phyloP scores from a whole-genome alignment of 2,329 filamentous ascomycete species.

The Leptographium flavum region DNA sequence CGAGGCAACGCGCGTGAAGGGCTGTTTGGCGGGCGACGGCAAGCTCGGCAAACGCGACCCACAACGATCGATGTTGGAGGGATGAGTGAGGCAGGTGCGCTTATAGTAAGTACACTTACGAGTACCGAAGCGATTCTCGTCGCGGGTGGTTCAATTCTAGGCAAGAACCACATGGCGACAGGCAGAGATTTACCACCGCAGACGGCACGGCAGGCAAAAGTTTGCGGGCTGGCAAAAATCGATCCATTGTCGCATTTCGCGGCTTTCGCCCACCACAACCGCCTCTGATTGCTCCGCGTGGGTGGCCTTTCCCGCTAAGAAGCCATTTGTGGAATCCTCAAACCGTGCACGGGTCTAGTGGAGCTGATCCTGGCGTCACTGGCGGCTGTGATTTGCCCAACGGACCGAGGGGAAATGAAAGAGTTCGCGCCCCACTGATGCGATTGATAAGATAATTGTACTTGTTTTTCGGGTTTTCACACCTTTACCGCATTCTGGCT shows the following conservation, averaged over 20 bases:
- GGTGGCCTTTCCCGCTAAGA: background rate
- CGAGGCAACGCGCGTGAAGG: background rate
- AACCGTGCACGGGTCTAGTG: background rate
- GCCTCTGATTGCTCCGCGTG: background rate
- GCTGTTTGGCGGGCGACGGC: background rate
- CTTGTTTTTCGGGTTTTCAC: background rate
- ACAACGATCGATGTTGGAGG: background rate
- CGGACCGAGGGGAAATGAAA: constrained; percentile 3
- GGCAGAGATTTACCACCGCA: no score
- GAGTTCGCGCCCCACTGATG: constrained; percentile 8
- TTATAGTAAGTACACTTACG: no score
- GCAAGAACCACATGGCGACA: no score
- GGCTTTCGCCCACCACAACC: no score
- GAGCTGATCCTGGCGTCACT: background rate
- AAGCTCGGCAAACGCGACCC: background rate
- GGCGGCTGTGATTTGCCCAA: constrained; percentile 5
- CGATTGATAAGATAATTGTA: constrained; percentile 17
- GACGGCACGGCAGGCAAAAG: no score
- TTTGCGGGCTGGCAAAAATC: no score
- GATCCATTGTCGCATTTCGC: no score
- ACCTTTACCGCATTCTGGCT: background rate
- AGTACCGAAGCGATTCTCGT: no score
- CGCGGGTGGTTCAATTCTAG: no score
- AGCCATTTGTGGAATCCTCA: background rate
- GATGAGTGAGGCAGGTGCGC: no score